phyloP scores from a whole-genome alignment of 2,329 filamentous ascomycete species.

The Fusarium sarcochroum region DNA sequence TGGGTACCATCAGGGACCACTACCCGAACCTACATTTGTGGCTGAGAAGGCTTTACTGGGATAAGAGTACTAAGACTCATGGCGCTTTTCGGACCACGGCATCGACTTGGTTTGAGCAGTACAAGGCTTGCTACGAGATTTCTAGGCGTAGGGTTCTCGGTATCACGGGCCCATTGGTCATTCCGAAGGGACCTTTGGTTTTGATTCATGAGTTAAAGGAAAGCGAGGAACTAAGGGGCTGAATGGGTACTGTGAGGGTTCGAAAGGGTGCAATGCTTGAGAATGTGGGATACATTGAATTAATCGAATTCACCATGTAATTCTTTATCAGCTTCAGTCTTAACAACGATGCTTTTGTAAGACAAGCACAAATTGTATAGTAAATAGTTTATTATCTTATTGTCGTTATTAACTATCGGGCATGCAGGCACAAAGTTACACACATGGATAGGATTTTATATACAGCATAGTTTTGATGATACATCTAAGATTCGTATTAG shows the following conservation, averaged over 20 bases:
- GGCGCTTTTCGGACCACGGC: constrained; percentile 79
- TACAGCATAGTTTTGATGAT: too few species aligned
- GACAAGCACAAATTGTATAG: too few species aligned
- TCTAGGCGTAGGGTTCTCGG: constrained; percentile 47
- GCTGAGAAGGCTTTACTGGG: constrained; percentile 80
- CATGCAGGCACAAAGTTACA: too few species aligned
- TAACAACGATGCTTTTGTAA: too few species aligned
- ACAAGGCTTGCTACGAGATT: constrained; percentile 50
- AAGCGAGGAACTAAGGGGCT: background rate
- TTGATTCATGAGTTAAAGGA: constrained; percentile 30
- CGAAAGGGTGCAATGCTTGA: too few species aligned
- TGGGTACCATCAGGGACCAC: constrained; percentile 73
- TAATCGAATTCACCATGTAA: too few species aligned
- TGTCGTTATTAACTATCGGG: too few species aligned
- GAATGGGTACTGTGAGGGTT: background rate
- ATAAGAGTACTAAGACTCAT: constrained; percentile 57
- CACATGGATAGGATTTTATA: too few species aligned
- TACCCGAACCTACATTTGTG: constrained; percentile 78
- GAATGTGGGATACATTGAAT: too few species aligned
- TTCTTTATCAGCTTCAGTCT: too few species aligned
- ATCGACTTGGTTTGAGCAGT: constrained; percentile 63
- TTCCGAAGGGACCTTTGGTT: constrained; percentile 47
- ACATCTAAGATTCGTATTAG: too few species aligned
- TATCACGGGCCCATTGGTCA: constrained; percentile 47
- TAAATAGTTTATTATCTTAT: too few species aligned